phyloP scores from a whole-genome alignment of 2,329 filamentous ascomycete species.

The Ceratocystis diversiconidia region DNA sequence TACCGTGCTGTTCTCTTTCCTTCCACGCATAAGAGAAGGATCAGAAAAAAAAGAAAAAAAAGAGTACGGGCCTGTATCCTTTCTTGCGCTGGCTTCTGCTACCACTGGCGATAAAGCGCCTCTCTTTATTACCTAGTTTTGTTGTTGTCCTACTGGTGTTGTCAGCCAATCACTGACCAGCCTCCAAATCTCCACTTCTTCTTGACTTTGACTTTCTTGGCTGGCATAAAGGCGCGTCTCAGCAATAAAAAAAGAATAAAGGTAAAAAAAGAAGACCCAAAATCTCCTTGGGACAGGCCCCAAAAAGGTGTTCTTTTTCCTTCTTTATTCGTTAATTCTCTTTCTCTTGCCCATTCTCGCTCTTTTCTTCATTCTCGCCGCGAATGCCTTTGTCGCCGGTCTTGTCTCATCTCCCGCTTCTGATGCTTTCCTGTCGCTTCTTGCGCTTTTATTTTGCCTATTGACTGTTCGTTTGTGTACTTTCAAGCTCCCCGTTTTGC shows the following conservation, averaged over 20 bases:
- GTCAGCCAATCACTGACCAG: slow-evolving; percentile 3
- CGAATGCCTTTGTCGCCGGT: background rate
- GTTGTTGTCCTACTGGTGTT: background rate
- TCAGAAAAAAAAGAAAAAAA: too few relatives aligned
- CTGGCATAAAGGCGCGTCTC: slow-evolving; percentile 6
- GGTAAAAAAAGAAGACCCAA: too few relatives aligned
- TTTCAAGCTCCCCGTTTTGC: too few relatives aligned
- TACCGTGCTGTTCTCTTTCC: background rate
- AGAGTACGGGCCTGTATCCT: too few relatives aligned
- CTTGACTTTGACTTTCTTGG: background rate
- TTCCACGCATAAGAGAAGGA: too few relatives aligned
- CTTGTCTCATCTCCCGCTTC: background rate
- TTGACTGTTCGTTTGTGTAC: background rate
- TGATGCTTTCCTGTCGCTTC: background rate
- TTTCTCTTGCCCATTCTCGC: slow-evolving; percentile 1
- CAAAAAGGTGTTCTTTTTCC: background rate
- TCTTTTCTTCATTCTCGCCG: background rate
- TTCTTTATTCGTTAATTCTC: background rate
- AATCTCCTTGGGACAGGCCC: too few relatives aligned
- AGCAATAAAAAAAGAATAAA: background rate
- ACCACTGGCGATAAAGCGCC: background rate
- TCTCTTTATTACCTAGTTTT: background rate
- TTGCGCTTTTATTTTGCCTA: background rate
- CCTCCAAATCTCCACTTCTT: slow-evolving; percentile 1
- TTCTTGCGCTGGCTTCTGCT: too few relatives aligned